These are phyloP conservation scores for Hemileccinum rubropunctum DNA, from an alignment of 768 basidiomycete genomes.

Conservation along the genomic window DNA sequence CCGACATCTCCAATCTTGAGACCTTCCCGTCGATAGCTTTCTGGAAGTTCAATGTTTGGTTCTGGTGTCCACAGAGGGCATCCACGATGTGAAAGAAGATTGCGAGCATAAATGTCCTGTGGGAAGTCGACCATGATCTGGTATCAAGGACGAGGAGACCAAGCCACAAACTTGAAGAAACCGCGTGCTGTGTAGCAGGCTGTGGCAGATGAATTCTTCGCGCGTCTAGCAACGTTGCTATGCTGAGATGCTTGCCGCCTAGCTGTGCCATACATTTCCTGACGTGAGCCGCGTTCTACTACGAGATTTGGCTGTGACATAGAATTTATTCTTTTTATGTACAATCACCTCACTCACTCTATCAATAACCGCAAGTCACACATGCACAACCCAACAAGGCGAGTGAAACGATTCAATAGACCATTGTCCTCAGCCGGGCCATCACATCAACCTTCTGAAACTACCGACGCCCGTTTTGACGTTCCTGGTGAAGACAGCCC, in stretches of 20 bases:
- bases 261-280: too few species aligned
- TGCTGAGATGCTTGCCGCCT: too few species aligned
- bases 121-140: neutral
- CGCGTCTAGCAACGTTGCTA: too few species aligned
- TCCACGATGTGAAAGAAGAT: slow-evolving; percentile 23
- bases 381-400: slow-evolving; percentile 20
- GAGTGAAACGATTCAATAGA: slow-evolving; percentile 12
- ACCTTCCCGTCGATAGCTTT: slow-evolving; percentile 23
- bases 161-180: too few species aligned
- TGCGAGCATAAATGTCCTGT: slow-evolving; percentile 18
- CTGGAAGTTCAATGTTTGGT: slow-evolving; percentile 22
- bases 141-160: too few species aligned
- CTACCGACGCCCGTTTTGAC: neutral
- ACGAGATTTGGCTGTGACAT: too few species aligned
- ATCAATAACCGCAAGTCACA: neutral
- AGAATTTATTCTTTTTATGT: too few species aligned
- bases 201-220: too few species aligned
- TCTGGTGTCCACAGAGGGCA: slow-evolving; percentile 35
- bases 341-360: too few species aligned
- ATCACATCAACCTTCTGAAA: neutral
- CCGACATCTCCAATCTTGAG: slow-evolving; percentile 19
- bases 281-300: too few species aligned
- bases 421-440: slow-evolving; percentile 1
- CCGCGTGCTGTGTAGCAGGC: too few species aligned
- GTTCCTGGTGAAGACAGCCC: neutral